Percentiles rank a stretch among this genome's conserved stretches.
phyloP scores from a whole-genome alignment of 257 asterid genomes.

The Avicennia marina region DNA sequence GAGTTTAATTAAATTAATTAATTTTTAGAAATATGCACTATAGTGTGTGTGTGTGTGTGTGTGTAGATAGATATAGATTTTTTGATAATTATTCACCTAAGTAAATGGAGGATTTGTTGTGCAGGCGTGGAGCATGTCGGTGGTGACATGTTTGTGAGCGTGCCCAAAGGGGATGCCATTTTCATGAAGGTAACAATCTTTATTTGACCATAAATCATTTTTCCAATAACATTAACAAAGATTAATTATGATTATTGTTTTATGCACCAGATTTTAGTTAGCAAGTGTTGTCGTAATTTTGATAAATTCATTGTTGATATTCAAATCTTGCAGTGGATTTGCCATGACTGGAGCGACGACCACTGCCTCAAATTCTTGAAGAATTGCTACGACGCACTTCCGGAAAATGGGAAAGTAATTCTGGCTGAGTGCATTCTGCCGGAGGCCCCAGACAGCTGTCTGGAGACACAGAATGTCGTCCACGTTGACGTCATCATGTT shows the following conservation, averaged over 20 bases:
- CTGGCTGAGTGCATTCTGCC: slow-evolving; percentile 68
- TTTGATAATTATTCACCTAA: no score
- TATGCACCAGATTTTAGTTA: background rate
- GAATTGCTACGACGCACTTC: slow-evolving; percentile 69
- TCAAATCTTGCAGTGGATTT: slow-evolving; percentile 98
- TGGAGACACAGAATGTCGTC: slow-evolving; percentile 46
- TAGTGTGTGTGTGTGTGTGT: no score
- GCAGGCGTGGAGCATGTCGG: slow-evolving; percentile 80
- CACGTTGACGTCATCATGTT: slow-evolving; percentile 79
- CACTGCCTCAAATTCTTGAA: slow-evolving; percentile 71
- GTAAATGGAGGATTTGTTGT: no score
- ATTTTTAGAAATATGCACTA: background rate
- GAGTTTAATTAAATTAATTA: background rate
- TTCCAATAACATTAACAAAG: no score
- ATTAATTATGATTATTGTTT: background rate
- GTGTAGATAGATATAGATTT: no score
- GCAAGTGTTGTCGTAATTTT: no score
- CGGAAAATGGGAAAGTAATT: slow-evolving; percentile 74
- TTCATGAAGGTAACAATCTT: slow-evolving; percentile 69
- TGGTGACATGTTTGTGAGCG: slow-evolving; percentile 90
- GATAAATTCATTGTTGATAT: no score
- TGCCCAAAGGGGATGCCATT: slow-evolving; percentile 77
- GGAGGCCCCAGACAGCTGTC: slow-evolving; percentile 58
- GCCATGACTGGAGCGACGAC: slow-evolving; percentile 89
- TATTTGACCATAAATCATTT: no score